Evolutionary conservation across 768 basidiomycete species (phyloP), one percentile per base, ranked within the genome.

Genomic region (Suillus fuscotomentosus): DNA sequence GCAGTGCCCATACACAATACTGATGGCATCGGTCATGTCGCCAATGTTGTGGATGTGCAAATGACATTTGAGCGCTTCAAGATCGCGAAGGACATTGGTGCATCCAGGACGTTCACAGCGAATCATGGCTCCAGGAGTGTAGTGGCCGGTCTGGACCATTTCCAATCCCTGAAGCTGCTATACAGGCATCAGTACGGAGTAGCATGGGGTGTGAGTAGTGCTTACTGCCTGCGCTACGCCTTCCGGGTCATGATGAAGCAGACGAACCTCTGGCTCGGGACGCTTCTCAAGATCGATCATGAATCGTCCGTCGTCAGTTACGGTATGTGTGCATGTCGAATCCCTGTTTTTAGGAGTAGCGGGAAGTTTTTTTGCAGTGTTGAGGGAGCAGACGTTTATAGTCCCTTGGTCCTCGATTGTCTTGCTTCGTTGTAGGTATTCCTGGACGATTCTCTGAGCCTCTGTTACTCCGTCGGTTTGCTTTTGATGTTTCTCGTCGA

Each of bases 41-140:
- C 79, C 76, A 39, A 86, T 80, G 66, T 85, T 82, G 70, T 86
- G 86, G 56, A 86, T 83, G 67, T 87, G 84, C 24, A 86, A 71
- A 68, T 86, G 86, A 68, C 77, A 83, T 67, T 80, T 80, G 57
- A 86, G 76, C 22, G 82, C 80, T 66, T 78, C 79, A 61, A 80
- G 76, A 60, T 76, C 74, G 6, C 73, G 71, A 24, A 86, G 69
- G 9, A 77, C 75, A 72, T 84, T 79, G 15, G 67, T 67, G 69
- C 86, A 86, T 38, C 79, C 83, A 41, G 76, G 70, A 43, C 83
- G 80, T 31, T 76, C 77, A 68, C 85, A 86, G 8, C 72, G 70
- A 22, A 87, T 73, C 22, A 53, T 70, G 41, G 78, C 73, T 10
- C 72, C 68, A 51, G 75, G 75, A 24, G 66, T 64, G 48, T 75